phyloP scores from a whole-genome alignment of 345 rosid species.

The Geranium brycei region DNA sequence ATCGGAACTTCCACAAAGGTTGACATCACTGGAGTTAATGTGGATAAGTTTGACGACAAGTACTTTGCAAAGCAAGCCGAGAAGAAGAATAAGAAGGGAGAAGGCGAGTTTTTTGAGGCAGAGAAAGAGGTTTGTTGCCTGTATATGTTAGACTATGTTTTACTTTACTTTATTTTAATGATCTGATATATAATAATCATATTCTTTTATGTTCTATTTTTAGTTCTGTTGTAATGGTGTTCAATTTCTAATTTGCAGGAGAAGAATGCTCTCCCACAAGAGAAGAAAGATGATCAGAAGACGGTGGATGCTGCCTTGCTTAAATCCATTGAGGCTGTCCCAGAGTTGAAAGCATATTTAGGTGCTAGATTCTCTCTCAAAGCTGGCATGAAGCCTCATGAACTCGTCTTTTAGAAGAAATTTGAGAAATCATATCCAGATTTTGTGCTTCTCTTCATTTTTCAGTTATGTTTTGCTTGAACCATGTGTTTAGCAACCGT shows the following conservation, averaged over 20 bases:
- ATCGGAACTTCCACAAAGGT: slow-evolving; percentile 63
- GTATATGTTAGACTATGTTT: too few relatives aligned
- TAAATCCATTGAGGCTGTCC: slow-evolving; percentile 52
- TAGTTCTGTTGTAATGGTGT: too few relatives aligned
- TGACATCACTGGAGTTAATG: slow-evolving; percentile 45
- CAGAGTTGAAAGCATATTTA: slow-evolving; percentile 63
- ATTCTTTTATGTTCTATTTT: too few relatives aligned
- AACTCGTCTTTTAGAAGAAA: slow-evolving; percentile 53
- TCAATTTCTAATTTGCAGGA: slow-evolving; percentile 22
- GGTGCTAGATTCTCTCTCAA: slow-evolving; percentile 73
- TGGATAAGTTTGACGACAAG: slow-evolving; percentile 58
- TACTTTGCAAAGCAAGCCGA: slow-evolving; percentile 56
- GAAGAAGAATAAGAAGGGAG: slow-evolving; percentile 64
- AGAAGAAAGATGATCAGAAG: slow-evolving; percentile 80
- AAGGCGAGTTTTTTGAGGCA: slow-evolving; percentile 68
- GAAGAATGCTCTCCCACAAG: slow-evolving; percentile 54
- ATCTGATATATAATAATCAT: too few relatives aligned
- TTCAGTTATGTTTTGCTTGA: slow-evolving; percentile 5
- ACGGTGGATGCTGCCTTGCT: slow-evolving; percentile 44
- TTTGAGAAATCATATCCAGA: background rate
- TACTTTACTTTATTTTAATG: too few relatives aligned
- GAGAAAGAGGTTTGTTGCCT: slow-evolving; percentile 45
- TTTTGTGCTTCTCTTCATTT: background rate
- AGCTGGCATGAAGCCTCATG: slow-evolving; percentile 76
- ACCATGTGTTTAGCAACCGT: slow-evolving; percentile 9